Evolutionary conservation across 352 stramenopile species (phyloP), one percentile per base, ranked within the genome.

Genomic region (Globisporangium uncinulatum): DNA sequence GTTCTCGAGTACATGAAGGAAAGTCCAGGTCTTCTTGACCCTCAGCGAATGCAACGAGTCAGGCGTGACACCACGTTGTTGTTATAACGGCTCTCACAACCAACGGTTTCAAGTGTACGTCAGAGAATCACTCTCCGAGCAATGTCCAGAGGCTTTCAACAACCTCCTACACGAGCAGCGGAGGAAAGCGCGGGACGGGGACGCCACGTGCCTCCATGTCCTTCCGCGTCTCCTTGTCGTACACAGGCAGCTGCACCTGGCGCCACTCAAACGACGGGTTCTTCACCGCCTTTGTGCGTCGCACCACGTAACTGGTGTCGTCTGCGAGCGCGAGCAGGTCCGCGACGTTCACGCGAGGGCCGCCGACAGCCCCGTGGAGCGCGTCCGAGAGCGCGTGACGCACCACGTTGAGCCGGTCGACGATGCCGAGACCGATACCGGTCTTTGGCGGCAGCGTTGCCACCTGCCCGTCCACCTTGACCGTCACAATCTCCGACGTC

Each of bases 381-480:
- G 81, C 69, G 9, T 73, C 44, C 3, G 81, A 91, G 45, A 91
- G 72, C 36, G 74, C 71, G 17, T 75, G 61, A 0, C 81, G 78
- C 14, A 89, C 54, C 1, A 47, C 51, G 32, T 91, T 91, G 21
- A 91, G 59, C 14, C 60, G 66, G 7, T 62, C 55, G 11, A 91
- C 47, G 0, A 71, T 60, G 24, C 73, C 53, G 17, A 81, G 45
- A 5, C 62, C 70, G 34, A 91, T 59, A 7, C 67, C 67, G 41
- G 70, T 83, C 53, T 79, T 80, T 9, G 44, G 56, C 2, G 78
- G 78, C 49, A 89, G 76, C 8, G 57, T 62, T 1, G 71, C 65
- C 21, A 83, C 65, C 59, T 85, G 73, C 6, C 72, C 69, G 29
- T 87, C 74, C 20, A 93, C 69, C 52, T 88, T 86, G 39, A 90